Percentiles rank a stretch among this genome's conserved stretches.
Conservation (phyloP, 129 eudicot species). For the Sambucus nigra region DNA sequence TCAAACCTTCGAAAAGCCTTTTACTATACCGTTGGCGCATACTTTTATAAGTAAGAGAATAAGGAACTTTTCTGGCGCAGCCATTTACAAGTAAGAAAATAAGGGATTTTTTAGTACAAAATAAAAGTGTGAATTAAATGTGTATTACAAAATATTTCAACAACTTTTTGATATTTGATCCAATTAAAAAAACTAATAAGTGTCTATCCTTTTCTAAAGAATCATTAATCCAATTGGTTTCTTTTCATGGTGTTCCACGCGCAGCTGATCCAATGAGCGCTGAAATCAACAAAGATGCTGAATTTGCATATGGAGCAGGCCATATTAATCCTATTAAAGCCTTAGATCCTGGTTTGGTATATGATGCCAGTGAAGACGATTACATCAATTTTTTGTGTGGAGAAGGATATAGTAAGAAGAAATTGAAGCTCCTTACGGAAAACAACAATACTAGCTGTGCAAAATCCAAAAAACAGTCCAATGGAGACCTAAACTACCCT, state of each 20-base stretch:
- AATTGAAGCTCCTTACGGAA: conserved; percentile 8
- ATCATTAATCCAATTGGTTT: too few relatives aligned
- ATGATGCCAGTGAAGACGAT: conserved; percentile 17
- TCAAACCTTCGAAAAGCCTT: too few relatives aligned
- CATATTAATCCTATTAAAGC: conserved; percentile 16
- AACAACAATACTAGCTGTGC: conserved; percentile 13
- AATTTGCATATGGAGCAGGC: conserved; percentile 27
- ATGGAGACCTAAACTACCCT: conserved; percentile 20
- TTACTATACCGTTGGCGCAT: too few relatives aligned
- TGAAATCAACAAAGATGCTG: conserved; percentile 14
- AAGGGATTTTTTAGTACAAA: too few relatives aligned
- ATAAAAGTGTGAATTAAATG: too few relatives aligned
- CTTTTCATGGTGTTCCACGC: not conserved
- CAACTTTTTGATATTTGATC: too few relatives aligned
- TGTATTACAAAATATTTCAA: too few relatives aligned
- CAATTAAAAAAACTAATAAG: too few relatives aligned
- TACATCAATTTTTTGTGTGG: conserved; percentile 13
- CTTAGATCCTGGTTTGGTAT: conserved; percentile 19
- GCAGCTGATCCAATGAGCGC: conserved; percentile 16
- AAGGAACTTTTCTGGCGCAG: not conserved
- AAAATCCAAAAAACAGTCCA: not conserved
- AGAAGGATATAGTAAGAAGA: not conserved
- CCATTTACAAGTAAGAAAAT: too few relatives aligned
- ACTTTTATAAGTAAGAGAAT: too few relatives aligned
- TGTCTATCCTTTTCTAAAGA: too few relatives aligned